These are phyloP conservation scores for Ulvella scutata DNA, from an alignment of 139 green algal species.

Conservation along the genomic window DNA sequence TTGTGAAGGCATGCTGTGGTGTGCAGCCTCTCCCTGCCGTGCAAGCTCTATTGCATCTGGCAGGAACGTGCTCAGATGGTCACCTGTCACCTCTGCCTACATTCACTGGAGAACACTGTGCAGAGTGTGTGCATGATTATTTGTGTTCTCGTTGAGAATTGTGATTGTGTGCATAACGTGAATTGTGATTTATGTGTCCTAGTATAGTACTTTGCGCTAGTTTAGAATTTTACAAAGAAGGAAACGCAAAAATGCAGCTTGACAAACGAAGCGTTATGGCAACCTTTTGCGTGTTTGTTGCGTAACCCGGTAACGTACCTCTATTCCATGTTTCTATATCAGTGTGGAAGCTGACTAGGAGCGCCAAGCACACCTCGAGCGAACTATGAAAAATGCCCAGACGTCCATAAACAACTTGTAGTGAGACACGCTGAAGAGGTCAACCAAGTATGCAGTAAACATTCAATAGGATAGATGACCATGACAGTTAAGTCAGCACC, in stretches of 20 bases:
- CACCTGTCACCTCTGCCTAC: neutral
- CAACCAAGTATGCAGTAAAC: neutral
- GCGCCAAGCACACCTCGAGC: too few relatives aligned
- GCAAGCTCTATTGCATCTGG: conserved; percentile 1
- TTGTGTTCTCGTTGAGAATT: neutral
- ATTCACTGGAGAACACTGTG: neutral
- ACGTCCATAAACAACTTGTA: neutral
- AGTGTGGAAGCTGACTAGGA: too few relatives aligned
- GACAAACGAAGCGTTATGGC: too few relatives aligned
- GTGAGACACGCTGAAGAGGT: neutral
- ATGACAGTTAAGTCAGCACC: neutral
- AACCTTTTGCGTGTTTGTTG: too few relatives aligned
- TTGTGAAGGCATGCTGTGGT: neutral
- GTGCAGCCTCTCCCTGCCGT: neutral
- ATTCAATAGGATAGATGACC: neutral
- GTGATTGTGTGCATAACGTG: neutral
- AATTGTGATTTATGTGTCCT: neutral
- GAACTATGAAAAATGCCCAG: neutral
- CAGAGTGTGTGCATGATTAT: neutral
- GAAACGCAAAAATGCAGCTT: too few relatives aligned
- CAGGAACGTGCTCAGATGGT: neutral
- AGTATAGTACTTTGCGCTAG: too few relatives aligned
- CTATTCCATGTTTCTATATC: too few relatives aligned
- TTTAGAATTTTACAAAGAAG: too few relatives aligned
- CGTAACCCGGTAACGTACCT: too few relatives aligned